phyloP scores from a whole-genome alignment of 1,139 yeast species.

The Debaryomycetaceae sp. region DNA sequence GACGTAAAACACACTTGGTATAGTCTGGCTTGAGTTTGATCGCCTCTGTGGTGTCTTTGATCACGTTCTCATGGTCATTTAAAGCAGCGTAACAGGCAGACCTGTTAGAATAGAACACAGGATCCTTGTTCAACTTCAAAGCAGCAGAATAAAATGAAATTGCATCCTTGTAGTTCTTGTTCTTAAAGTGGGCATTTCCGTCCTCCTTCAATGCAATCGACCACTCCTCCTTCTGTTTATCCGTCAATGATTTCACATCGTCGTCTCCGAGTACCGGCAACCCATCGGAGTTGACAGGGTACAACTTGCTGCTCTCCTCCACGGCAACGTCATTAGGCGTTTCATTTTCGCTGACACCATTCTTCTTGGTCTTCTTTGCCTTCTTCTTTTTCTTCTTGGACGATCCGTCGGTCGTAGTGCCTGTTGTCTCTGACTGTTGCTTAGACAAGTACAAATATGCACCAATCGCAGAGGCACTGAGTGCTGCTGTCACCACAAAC shows the following conservation, averaged over 20 bases:
- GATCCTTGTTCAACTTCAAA: constrained; percentile 68
- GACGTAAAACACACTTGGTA: constrained; percentile 74
- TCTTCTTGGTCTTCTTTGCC: constrained; percentile 36
- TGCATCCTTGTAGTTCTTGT: constrained; percentile 68
- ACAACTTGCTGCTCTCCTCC: constrained; percentile 16
- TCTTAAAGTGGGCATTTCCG: constrained; percentile 79
- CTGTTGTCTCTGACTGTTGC: constrained; percentile 18
- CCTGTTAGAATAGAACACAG: constrained; percentile 88
- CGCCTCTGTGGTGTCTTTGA: constrained; percentile 85
- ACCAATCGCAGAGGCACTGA: constrained; percentile 61
- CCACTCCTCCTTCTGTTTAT: constrained; percentile 60
- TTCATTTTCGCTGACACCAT: constrained; percentile 15
- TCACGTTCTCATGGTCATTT: constrained; percentile 73
- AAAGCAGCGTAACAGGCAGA: constrained; percentile 92
- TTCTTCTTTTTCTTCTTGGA: constrained; percentile 34
- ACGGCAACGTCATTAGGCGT: constrained; percentile 10
- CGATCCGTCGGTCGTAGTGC: constrained; percentile 12
- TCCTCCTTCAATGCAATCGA: constrained; percentile 81
- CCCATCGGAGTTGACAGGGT: constrained; percentile 52
- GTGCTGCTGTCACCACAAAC: constrained; percentile 55
- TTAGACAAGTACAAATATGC: constrained; percentile 52
- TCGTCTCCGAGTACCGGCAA: constrained; percentile 54
- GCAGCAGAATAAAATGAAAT: constrained; percentile 78
- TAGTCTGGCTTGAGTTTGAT: constrained; percentile 84
- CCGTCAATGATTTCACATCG: constrained; percentile 43